A percentile compares a stretch with the other conserved stretches of the same genome.
These are phyloP conservation scores for Phytophthora parvispora DNA, from an alignment of 352 stramenopile species.

Conservation along the genomic window DNA sequence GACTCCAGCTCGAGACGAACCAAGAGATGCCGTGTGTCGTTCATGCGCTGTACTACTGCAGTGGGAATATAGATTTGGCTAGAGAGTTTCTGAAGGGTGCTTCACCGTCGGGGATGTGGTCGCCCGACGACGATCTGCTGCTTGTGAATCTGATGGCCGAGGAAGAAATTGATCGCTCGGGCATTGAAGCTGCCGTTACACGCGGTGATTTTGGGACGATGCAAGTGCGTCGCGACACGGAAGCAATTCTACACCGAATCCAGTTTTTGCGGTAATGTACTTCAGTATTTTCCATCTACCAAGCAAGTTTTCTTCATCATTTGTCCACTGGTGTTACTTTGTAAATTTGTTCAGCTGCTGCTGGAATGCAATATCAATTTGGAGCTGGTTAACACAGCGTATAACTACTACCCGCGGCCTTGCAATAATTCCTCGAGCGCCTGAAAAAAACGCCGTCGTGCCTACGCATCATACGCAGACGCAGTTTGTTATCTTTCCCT, in stretches of 20 bases:
- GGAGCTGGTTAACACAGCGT: too few relatives aligned
- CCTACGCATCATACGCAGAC: constrained; percentile 11
- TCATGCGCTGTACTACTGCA: constrained; percentile 59
- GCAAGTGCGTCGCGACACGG: constrained; percentile 37
- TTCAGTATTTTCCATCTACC: not conserved
- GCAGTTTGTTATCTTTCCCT: not conserved
- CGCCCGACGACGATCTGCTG: constrained; percentile 56
- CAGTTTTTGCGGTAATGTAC: constrained; percentile 68
- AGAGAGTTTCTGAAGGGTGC: constrained; percentile 42
- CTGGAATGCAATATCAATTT: too few relatives aligned
- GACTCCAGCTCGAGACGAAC: constrained; percentile 47
- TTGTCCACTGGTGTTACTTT: too few relatives aligned
- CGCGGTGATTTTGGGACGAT: constrained; percentile 52
- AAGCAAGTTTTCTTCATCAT: too few relatives aligned
- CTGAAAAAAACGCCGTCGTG: constrained; percentile 26
- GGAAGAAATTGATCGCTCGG: constrained; percentile 19
- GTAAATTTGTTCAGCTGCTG: too few relatives aligned
- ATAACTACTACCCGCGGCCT: constrained; percentile 7
- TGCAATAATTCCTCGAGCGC: constrained; percentile 30
- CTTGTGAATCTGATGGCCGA: constrained; percentile 34
- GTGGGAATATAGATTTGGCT: constrained; percentile 35
- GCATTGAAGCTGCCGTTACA: constrained; percentile 36
- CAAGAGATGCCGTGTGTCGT: constrained; percentile 35
- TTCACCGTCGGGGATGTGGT: constrained; percentile 54
- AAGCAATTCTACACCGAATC: constrained; percentile 64